Evolutionary conservation across 139 green algal genomes (phyloP), one percentile per base, ranked within the genome.

Genomic region (Zygnema cylindricum): DNA sequence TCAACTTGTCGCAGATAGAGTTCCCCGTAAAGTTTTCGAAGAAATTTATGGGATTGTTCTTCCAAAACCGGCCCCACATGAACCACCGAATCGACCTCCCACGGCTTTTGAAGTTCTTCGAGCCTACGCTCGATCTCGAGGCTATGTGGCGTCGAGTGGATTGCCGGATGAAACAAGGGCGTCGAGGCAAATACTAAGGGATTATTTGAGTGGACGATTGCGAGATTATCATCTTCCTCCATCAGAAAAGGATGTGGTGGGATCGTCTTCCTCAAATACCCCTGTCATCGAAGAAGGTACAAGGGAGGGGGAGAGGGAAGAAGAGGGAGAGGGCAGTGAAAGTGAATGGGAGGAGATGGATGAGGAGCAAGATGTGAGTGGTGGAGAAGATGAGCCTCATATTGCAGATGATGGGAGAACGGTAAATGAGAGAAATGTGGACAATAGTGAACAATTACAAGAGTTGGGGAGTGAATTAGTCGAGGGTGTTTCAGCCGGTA

Each of bases 171-270:
- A 98, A 89, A 94, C 93, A 1, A 90, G 94, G 1, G 91, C 95
- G 16, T 95, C 95, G 0, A 89, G 97, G 32, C 85, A 91, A 82
- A 89, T 99, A 0, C 89, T 99, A 0, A 96, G 96, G 76, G 97
- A 99, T 88, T 99, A 97, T 92, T 93, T 95, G 11, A 89, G 90
- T 23, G 97, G 97, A n/a, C 96, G 96, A 89, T 93, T 99, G 71
- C 88, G 98, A 71, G 94, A 95, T 90, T 98, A 93, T 90, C 79
- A 94, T 76, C 85, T 93, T 78, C 97, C 97, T 2, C 96, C 96
- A 0, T 93, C 38, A 36, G 22, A 3, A 23, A 23, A 39, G 21
- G 69, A 88, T 25, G n/a, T n/a, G n/a, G 57, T 32, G 75, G 75
- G 25, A 82, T 82, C 75, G 25, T 32, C n/a, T 25, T 25, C 25